Base-by-base conservation (phyloP, 108 stramenopile species). In the Skeletonema tropicum region DNA sequence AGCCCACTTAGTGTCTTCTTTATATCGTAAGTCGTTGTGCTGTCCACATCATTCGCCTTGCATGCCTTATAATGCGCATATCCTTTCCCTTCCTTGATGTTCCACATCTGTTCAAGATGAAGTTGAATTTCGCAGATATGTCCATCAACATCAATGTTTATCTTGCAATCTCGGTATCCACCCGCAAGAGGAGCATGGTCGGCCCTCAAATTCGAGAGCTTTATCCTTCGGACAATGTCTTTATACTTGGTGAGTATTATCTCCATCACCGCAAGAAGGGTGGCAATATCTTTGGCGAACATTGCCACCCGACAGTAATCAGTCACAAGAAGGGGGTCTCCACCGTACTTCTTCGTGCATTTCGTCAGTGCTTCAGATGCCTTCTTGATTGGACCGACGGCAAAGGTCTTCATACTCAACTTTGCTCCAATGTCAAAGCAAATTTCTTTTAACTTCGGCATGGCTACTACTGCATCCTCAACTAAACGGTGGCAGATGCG, bases 91-190 rank as follows among this genome's bases (percentile, higher is more conserved):
- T 80, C 68, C n/a, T 57, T 75, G 15, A 80, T 42, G 41, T 69
- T 61, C 79, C 79, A 80, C 68, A 80, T 15, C 17, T 68, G 14
- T 32, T 74, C 68, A 42, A 80, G 62, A 57, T 80, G 79, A 42
- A 80, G 68, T 65, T 80, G 79, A 38, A 80, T 75, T 60, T 80
- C 79, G 48, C 79, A 80, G 45, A 80, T 57, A 19, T 80, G 79
- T 11, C 79, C 79, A 48, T 75, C 74, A 49, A 80, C 58, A 7
- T 64, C 74, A 45, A 80, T 13, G 36, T 80, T 80, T 48, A 80
- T 70, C 46, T 80, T 80, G 41, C 79, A 80, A 48, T 80, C 79
- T 32, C 79, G 66, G 52, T 80, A 80, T 55, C 79, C 79, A 13
- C 79, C 79, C 21, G 46, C 42, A 36, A 80, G 38, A 10, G 79